Conservation (phyloP, 495 filamentous ascomycete species). For the Penicillium flavigenum region DNA sequence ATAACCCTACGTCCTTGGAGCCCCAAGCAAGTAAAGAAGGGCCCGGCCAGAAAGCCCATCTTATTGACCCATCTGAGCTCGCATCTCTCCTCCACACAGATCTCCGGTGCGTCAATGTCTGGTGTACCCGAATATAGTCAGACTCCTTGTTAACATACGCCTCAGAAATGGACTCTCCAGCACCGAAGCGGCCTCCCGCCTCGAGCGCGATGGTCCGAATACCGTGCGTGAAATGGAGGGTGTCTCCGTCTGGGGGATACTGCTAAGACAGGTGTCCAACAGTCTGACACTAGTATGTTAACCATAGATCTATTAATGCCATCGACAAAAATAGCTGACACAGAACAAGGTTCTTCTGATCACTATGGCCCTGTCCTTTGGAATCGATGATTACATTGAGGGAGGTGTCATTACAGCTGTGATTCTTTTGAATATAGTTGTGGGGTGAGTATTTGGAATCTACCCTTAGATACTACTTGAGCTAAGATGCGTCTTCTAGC, state of each 20-base stretch:
- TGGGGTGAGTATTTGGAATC: constrained; percentile 48
- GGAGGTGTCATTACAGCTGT: constrained; percentile 79
- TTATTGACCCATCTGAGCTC: constrained; percentile 28
- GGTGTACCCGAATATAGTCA: background rate
- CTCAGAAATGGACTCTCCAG: constrained; percentile 55
- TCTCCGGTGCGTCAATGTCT: constrained; percentile 23
- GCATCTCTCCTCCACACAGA: constrained; percentile 31
- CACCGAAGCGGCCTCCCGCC: constrained; percentile 52
- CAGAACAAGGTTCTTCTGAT: constrained; percentile 67
- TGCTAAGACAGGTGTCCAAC: constrained; percentile 62
- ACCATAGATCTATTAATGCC: background rate
- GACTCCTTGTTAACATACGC: background rate
- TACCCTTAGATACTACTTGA: background rate
- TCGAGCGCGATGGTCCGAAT: constrained; percentile 59
- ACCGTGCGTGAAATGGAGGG: constrained; percentile 56
- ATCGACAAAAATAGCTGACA: constrained; percentile 8
- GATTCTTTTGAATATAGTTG: constrained; percentile 74
- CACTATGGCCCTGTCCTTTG: constrained; percentile 81
- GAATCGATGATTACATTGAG: constrained; percentile 77
- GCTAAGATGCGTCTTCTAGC: constrained; percentile 14
- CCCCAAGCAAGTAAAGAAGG: constrained; percentile 3
- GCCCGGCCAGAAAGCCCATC: constrained; percentile 27
- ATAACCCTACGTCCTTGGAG: constrained; percentile 5
- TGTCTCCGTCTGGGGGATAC: constrained; percentile 56
- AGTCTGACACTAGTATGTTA: constrained; percentile 58